Conservation (phyloP, 352 stramenopile species). For the Pythium sp. region DNA sequence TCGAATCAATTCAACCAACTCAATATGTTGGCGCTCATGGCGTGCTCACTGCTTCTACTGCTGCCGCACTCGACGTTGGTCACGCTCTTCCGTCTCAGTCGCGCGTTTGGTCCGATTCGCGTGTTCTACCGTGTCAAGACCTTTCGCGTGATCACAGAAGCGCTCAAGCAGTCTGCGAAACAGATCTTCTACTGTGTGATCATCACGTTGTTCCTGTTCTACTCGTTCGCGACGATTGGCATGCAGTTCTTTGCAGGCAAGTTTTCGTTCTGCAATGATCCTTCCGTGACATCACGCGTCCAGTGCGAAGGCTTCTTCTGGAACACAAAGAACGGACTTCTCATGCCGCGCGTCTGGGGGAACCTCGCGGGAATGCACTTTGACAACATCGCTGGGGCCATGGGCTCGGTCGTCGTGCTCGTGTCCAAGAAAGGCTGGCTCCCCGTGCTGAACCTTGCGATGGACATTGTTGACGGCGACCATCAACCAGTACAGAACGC, state of each 20-base stretch:
- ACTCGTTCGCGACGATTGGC: slow-evolving; percentile 80
- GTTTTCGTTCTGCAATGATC: slow-evolving; percentile 82
- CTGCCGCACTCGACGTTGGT: slow-evolving; percentile 76
- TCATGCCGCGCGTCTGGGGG: slow-evolving; percentile 77
- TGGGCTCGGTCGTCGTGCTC: slow-evolving; percentile 75
- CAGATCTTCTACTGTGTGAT: slow-evolving; percentile 85
- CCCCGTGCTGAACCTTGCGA: slow-evolving; percentile 76
- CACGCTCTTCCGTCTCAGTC: slow-evolving; percentile 65
- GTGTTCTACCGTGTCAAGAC: slow-evolving; percentile 86
- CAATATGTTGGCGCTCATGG: slow-evolving; percentile 80
- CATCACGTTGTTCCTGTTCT: slow-evolving; percentile 78
- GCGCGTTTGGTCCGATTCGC: slow-evolving; percentile 77
- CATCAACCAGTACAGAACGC: slow-evolving; percentile 70
- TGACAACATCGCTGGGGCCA: slow-evolving; percentile 75
- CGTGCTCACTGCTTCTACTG: slow-evolving; percentile 68
- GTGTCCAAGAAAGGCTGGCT: slow-evolving; percentile 87
- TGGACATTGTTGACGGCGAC: slow-evolving; percentile 74
- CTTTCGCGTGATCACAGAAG: slow-evolving; percentile 83
- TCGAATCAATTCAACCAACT: slow-evolving; percentile 83
- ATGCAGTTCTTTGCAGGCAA: slow-evolving; percentile 84
- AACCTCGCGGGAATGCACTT: slow-evolving; percentile 80
- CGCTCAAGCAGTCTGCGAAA: slow-evolving; percentile 63
- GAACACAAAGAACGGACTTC: slow-evolving; percentile 42
- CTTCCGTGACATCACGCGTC: slow-evolving; percentile 33
- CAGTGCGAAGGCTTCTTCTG: slow-evolving; percentile 72